Conservation (phyloP, 768 basidiomycete species). For the Termitomyces eurrhizus region DNA sequence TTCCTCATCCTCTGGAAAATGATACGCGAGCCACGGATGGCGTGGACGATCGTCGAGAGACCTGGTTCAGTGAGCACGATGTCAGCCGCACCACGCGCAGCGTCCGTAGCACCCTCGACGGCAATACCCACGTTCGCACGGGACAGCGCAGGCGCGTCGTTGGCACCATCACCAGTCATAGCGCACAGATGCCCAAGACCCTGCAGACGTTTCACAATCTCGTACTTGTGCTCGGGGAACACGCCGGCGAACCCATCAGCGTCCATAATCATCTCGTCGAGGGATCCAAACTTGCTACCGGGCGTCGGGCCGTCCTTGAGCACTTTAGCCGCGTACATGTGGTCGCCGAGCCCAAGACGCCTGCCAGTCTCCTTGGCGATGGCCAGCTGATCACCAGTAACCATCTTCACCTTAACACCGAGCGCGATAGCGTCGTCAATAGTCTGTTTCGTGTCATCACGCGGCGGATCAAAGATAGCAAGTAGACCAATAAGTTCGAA, state of each 20-base stretch:
- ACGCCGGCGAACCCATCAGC: slow-evolving; percentile 99
- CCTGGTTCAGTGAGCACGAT: slow-evolving; percentile 98
- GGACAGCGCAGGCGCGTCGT: slow-evolving; percentile 95
- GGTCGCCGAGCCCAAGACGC: slow-evolving; percentile 95
- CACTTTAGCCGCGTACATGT: slow-evolving; percentile 99
- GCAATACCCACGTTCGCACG: slow-evolving; percentile 99
- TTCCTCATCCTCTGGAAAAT: slow-evolving; percentile 99
- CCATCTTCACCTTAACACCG: slow-evolving; percentile 99
- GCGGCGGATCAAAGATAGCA: slow-evolving; percentile 96
- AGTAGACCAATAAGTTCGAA: slow-evolving; percentile 97
- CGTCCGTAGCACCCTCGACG: slow-evolving; percentile 98
- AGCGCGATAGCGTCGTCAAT: slow-evolving; percentile 95
- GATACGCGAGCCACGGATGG: slow-evolving; percentile 96
- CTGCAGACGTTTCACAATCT: slow-evolving; percentile 98
- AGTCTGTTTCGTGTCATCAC: slow-evolving; percentile 97
- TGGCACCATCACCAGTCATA: slow-evolving; percentile 99
- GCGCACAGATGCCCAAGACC: slow-evolving; percentile 94
- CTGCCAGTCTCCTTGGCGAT: slow-evolving; percentile 99
- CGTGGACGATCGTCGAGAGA: slow-evolving; percentile 98
- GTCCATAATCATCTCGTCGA: slow-evolving; percentile 99
- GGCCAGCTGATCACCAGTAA: slow-evolving; percentile 99
- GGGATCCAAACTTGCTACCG: slow-evolving; percentile 73
- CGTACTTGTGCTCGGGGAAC: slow-evolving; percentile 99
- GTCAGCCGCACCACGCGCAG: slow-evolving; percentile 97
- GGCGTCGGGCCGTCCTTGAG: slow-evolving; percentile 94